Base-by-base conservation (phyloP, 2,329 filamentous ascomycete genomes). In the Ascomycota sp. region DNA sequence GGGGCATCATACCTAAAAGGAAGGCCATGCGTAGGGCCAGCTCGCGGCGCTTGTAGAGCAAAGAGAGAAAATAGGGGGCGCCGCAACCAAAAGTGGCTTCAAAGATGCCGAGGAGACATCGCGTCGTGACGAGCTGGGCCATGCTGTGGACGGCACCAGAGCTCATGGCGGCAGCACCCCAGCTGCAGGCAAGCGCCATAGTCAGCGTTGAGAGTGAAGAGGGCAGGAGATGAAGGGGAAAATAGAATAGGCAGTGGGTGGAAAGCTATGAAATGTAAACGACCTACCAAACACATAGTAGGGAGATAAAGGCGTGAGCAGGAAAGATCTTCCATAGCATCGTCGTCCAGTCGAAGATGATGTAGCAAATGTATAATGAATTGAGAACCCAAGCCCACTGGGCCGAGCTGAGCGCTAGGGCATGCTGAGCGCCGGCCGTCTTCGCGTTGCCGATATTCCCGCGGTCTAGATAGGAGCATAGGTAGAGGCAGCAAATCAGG, bases 41-140 rank as follows among this genome's bases (percentile, higher is more conserved):
- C 30, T 52, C 48, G 6, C 38, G 39, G 6, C 48, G 39, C 23
- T 44, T 42, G 30, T 52, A 52, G 33, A 51, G 50, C 24, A 50
- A 35, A 1, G 48, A 49, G 5, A 51, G 38, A 20, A 44, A 43
- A 27, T 45, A 50, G 2, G 46, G 40, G 20, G 40, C 38, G 8
- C 46, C 46, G 10, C 44, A 35, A 7, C 42, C 43, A 24, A 36
- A 32, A 8, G 23, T 22, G 3, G 46, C 46, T 20, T 50, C 47
- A 7, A 47, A 43, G 7, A 44, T 35, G 7, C 43, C 46, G 12
- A 50, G 37, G 20, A 48, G 29, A 20, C 37, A 36, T n/a, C 42
- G 36, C 12, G 38, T 34, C 8, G 35, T 38, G 33, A 41, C 36
- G 28, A 43, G 35, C 4, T 35, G 37, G 4, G 32, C 38, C 35